Evolutionary conservation across 495 filamentous ascomycete genomes (phyloP), one percentile per base, ranked within the genome.

Genomic region (Podospora didyma): DNA sequence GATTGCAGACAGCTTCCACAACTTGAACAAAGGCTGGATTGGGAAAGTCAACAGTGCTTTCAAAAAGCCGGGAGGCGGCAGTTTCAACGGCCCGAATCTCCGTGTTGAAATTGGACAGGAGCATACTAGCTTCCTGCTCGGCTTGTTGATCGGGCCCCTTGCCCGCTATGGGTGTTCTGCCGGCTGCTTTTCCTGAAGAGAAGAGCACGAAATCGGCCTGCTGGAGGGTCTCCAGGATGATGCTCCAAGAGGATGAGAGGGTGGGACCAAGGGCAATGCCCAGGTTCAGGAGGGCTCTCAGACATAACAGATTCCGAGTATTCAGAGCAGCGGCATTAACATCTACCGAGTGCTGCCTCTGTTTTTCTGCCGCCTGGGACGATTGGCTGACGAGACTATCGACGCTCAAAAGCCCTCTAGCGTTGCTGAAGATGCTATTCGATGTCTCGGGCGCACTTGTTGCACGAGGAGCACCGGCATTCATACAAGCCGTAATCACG

Each of bases 201-300:
- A 88, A 89, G 49, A 96, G 78, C 14, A 97, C 82, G 47, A 93
- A 81, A 64, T 96, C 93, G 7, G 92, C 92, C 67, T 96, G 88
- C 62, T 96, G 89, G 5, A 97, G 75, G 0, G 91, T 95, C 59
- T 96, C 92, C 2, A 97, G 75, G 19, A 97, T 74, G 53, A 98
- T 97, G 1, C 84, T 84, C 90, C 93, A 97, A 22, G 92, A 89
- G 17, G 79, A 77, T 28, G 87, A 87, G 17, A 98, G 75, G 3
- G 89, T 93, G 6, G 94, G 90, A 0, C 94, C 94, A 7, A 98
- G 74, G 39, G 94, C 95, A 66, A 97, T 98, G 2, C 95, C 94
- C 12, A 98, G 74, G 61, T 98, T 97, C 3, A 98, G 76, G 14
- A 97, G 78, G 49, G 94, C 94, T 62, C 94, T 79, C 24, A 98